Base-by-base conservation (phyloP, 106 monocot genomes). In the Dendrobium officinale region DNA sequence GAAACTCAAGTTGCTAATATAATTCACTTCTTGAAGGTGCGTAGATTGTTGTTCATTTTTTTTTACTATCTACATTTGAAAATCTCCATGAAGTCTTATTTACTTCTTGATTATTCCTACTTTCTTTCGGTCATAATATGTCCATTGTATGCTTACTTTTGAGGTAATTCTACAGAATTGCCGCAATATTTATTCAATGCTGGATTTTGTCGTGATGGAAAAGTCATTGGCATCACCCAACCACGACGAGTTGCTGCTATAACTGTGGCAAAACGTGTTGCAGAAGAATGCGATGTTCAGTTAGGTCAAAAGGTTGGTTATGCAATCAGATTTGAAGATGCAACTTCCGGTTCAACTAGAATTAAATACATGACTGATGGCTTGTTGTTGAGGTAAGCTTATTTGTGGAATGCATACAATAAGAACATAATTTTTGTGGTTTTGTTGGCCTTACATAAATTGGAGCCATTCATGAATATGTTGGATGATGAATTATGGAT, bases 351-450 rank as follows among this genome's bases (percentile, higher is more conserved):
- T 70, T 82, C 86, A 26, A 99, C 98, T 49, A 91, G 89, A 66
- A 99, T 99, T 70, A 99, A 99, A 76, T 99, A 95, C 79, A 99
- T 99, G 98, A 99, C 98, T 13, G 98, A 99, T 86, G 98, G 95
- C 78, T 77, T 99, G 61, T 86, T 99, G 15, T 77, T 99, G n/a
- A 95, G 97, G 97, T 98, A 86, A 75, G 83, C 44, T 73, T 82
- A 5, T 81, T 47, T 45, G 67, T 74, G 11, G 13, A 75, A 27
- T 40, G 19, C 22, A 48, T 77, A 77, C 59, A 78, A 27, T 67
- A 2, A 64, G 5, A 22, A n/a, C n/a, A 6, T 6, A 19, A 20
- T 64, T 64, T 64, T 6, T n/a, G 20, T n/a, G 64, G 18, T 64
- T 64, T 64, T 64, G 64, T 64, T 64, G 64, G 20, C 20, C 22